Conservation (phyloP, 192 early-diverging fungal genomes). For the Chytriomyces sp. region DNA sequence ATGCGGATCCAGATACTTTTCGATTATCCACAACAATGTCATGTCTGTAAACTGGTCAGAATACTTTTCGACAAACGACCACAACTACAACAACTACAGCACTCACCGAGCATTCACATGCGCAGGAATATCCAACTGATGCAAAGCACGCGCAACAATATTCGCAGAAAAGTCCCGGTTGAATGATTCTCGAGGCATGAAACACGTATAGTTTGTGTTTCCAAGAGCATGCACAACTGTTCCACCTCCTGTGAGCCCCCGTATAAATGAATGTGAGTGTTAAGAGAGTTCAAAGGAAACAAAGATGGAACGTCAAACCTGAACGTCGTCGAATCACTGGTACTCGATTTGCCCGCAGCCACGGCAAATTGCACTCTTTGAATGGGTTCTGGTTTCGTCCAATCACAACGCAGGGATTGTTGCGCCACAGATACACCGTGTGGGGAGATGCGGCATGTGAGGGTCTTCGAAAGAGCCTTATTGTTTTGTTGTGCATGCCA, state of each 20-base stretch:
- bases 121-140: slow-evolving; percentile 80
- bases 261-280: too few species aligned
- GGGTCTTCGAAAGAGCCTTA: slow-evolving; percentile 79
- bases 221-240: slow-evolving; percentile 96
- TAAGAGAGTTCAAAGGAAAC: too few species aligned
- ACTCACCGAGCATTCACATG: slow-evolving; percentile 72
- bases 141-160: slow-evolving; percentile 77
- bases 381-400: slow-evolving; percentile 98
- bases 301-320: neutral
- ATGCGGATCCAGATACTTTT: slow-evolving; percentile 95
- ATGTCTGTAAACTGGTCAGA: slow-evolving; percentile 43
- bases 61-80: neutral
- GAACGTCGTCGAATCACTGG: slow-evolving; percentile 86
- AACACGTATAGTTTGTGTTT: slow-evolving; percentile 92
- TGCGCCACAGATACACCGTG: slow-evolving; percentile 88
- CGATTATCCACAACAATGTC: slow-evolving; percentile 84
- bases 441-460: slow-evolving; percentile 63
- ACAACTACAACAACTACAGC: neutral
- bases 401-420: slow-evolving; percentile 84
- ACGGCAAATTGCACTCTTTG: slow-evolving; percentile 86
- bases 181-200: slow-evolving; percentile 89
- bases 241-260: slow-evolving; percentile 66
- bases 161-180: slow-evolving; percentile 74
- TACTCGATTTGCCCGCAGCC: slow-evolving; percentile 69
- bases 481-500: too few species aligned